Base-by-base conservation (phyloP, 345 rosid genomes). In the Populus davidiana region DNA sequence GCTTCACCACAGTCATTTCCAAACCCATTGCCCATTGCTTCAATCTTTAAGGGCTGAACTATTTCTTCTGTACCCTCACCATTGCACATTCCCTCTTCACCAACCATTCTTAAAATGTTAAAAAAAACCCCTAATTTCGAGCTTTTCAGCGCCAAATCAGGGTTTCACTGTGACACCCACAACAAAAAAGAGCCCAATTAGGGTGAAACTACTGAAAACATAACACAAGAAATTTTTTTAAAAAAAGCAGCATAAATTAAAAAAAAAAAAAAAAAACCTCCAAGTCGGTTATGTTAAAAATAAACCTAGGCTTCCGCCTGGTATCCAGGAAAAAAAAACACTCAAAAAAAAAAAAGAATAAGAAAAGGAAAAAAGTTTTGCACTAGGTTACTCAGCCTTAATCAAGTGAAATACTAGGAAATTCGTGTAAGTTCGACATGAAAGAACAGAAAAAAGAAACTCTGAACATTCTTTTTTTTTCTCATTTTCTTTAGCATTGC, bases 1-100 rank as follows among this genome's bases (percentile, higher is more conserved):
- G 85, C 83, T 41, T 86, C 78, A 52, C 79, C 83, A 78, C 82
- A 79, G 78, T 81, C 82, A 81, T 75, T 82, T 63, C 76, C 81
- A 71, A 75, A 82, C 76, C 90, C 85, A 79, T 78, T 83, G 77
- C 14, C 81, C 79, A 81, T 21, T 64, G 75, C 75, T 76, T 79
- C 92, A 77, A 64, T 75, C 72, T 82, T 86, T 78, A 81, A 54
- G 74, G 75, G 79, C 35, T 43, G 80, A 70, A 70, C 65, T 54
- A 33, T 77, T 66, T 78, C 87, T 66, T 83, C 85, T 18, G 61
- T 41, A 77, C 80, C 82, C 13, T 59, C 86, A 63, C 87, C 86
- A 79, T 84, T 84, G 69, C 80, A 77, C 31, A 82, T 84, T 62
- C 83, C 86, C 76, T 86, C 96, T 36, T 82, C 89, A 79, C 80